Conservation (phyloP, 352 stramenopile genomes). For the Phytopythium chamaehyphon region DNA sequence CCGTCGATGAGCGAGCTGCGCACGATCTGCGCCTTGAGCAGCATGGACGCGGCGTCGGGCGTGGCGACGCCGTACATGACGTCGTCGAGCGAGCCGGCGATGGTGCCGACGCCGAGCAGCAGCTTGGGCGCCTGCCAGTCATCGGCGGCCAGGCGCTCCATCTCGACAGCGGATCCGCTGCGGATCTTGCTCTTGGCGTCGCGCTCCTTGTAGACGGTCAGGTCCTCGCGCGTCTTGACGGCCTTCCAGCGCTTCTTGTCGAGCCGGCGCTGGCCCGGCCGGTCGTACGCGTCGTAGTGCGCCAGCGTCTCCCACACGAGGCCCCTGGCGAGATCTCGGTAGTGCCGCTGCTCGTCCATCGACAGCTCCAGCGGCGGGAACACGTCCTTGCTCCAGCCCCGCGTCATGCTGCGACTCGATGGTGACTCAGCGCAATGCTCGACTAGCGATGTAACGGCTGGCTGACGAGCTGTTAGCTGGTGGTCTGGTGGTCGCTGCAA, state of each 20-base stretch:
- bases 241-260: constrained; percentile 33
- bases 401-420: no score
- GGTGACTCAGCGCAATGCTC: background rate
- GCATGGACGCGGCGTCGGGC: constrained; percentile 25
- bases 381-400: constrained; percentile 22
- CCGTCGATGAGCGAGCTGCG: constrained; percentile 32
- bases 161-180: constrained; percentile 21
- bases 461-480: background rate
- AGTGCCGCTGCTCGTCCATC: constrained; percentile 16
- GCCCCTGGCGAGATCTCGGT: constrained; percentile 18
- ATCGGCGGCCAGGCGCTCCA: constrained; percentile 23
- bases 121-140: constrained; percentile 44
- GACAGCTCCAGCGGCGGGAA: constrained; percentile 26
- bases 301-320: constrained; percentile 30
- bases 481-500: no score
- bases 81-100: constrained; percentile 54
- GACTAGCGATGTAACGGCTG: background rate
- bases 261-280: constrained; percentile 11
- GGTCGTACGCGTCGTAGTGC: constrained; percentile 27
- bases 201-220: constrained; percentile 38
- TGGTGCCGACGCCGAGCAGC: constrained; percentile 33
- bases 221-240: constrained; percentile 37
- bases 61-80: constrained; percentile 52
- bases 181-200: constrained; percentile 9
- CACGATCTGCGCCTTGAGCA: constrained; percentile 35